Base-by-base conservation (phyloP, 768 basidiomycete genomes). In the Tricholoma terreum region DNA sequence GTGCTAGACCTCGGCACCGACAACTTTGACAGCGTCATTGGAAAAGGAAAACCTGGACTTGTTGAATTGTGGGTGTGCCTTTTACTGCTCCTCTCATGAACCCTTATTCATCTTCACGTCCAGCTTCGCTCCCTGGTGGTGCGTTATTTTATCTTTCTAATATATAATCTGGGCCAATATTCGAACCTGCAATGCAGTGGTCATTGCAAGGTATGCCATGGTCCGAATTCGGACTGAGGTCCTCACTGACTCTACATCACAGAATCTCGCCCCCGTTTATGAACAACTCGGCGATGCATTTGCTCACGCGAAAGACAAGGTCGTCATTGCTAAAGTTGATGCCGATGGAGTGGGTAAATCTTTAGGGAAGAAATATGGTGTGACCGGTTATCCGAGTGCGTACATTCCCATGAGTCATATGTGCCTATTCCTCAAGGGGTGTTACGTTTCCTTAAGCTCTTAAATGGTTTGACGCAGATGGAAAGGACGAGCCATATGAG, bases 81-180 rank as follows among this genome's bases (percentile, higher is more conserved):
- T 22, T 42, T 50, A 2, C 24, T 6, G 27, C 19, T 57, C 14
- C 17, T 54, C 30, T 38, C 58, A 60, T 55, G 17, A 34, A 43
- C 34, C 45, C 62, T 40, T 55, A 56, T 14, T 30, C 48, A 0
- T 33, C 34, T 51, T 22, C 54, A 38, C 49, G 17, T 50, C 10
- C 42, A 94, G 91, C 72, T 93, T 87, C 63, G 92, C 92, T 15
- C 88, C 92, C 8, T 94, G 92, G 92, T 93, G 92, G 89, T 89
- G 78, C 60, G 84, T 65, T 11, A 58, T 48, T 24, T 3, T 35
- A 10, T 51, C 1, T 2, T 52, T 17, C 22, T 48, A 14, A 2
- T 21, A 43, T 50, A 31, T n/a, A 50, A 1, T 17, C 24, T 38
- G 35, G 11, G 51, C 15, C 54, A 22, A 64, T 9, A n/a, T 36